Percentiles rank a stretch among this genome's conserved stretches.
These are phyloP conservation scores for Lactifluus piperatus DNA, from an alignment of 768 basidiomycete genomes.

Conservation along the genomic window DNA sequence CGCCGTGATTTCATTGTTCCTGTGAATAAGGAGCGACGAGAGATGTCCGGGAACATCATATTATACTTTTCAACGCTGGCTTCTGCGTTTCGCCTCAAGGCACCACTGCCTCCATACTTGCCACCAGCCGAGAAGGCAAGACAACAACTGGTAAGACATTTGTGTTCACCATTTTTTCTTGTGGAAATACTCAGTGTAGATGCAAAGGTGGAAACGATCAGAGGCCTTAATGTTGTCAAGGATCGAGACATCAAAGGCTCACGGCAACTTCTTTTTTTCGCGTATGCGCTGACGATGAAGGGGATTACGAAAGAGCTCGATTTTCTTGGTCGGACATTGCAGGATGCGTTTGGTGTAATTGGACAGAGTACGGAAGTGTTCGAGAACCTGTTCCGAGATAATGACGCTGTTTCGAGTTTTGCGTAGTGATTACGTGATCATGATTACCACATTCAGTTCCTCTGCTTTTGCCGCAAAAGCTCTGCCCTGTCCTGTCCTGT, in stretches of 20 bases:
- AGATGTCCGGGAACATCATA: constrained; percentile 94
- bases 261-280: constrained; percentile 84
- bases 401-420: not conserved
- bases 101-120: constrained; percentile 92
- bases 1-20: constrained; percentile 83
- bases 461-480: too few species aligned
- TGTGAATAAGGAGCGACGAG: constrained; percentile 79
- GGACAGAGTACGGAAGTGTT: constrained; percentile 77
- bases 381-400: constrained; percentile 56
- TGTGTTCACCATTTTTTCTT: not conserved
- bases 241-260: constrained; percentile 75
- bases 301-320: constrained; percentile 89
- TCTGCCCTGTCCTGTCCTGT: too few species aligned
- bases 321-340: constrained; percentile 66
- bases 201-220: constrained; percentile 68
- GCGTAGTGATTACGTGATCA: not conserved
- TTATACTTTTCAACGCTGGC: constrained; percentile 78
- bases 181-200: not conserved
- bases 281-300: constrained; percentile 90
- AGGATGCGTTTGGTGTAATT: constrained; percentile 89
- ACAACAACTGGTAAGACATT: constrained; percentile 52
- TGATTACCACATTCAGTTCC: too few species aligned
- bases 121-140: constrained; percentile 88
- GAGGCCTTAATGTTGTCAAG: constrained; percentile 81
- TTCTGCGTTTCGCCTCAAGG: constrained; percentile 73